Percentiles rank a stretch among this genome's conserved stretches.
These are phyloP conservation scores for Chamaecrista fasciculata DNA, from an alignment of 306 rosid species.

Conservation along the genomic window DNA sequence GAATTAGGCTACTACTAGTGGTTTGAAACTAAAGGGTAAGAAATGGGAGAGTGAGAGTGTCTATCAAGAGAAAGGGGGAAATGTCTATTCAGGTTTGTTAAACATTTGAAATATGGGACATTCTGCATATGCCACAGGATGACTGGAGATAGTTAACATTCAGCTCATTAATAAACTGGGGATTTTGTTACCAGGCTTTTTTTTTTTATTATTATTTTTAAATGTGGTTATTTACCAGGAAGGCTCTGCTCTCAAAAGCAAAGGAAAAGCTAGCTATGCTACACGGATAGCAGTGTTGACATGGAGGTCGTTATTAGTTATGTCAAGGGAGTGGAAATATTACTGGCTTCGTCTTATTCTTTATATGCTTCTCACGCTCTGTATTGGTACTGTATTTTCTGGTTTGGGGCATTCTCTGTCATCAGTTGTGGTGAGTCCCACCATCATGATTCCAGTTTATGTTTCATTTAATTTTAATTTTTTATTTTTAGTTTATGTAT, in stretches of 20 bases:
- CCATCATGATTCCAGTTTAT: neutral
- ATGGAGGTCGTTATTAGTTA: slow-evolving; percentile 91
- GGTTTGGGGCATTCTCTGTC: slow-evolving; percentile 96
- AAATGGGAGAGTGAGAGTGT: too few relatives aligned
- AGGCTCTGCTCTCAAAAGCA: slow-evolving; percentile 91
- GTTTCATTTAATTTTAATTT: neutral
- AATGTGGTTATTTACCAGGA: slow-evolving; percentile 59
- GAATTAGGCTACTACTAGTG: too few relatives aligned
- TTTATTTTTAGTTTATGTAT: neutral
- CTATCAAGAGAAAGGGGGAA: too few relatives aligned
- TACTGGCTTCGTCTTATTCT: slow-evolving; percentile 98
- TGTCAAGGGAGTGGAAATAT: slow-evolving; percentile 98
- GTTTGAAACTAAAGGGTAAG: too few relatives aligned
- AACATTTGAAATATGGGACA: neutral
- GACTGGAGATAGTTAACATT: neutral
- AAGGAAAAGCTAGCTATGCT: slow-evolving; percentile 79
- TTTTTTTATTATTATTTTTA: slow-evolving; percentile 11
- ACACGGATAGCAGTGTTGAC: slow-evolving; percentile 87
- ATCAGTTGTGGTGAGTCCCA: slow-evolving; percentile 80
- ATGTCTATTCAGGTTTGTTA: neutral
- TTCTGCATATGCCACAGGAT: slow-evolving; percentile 17
- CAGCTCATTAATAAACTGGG: neutral
- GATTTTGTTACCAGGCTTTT: too few relatives aligned
- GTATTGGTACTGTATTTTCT: slow-evolving; percentile 86
- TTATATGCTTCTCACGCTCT: slow-evolving; percentile 75